Conservation (phyloP, 192 early-diverging fungal species). For the Umbelopsis ramanniana region DNA sequence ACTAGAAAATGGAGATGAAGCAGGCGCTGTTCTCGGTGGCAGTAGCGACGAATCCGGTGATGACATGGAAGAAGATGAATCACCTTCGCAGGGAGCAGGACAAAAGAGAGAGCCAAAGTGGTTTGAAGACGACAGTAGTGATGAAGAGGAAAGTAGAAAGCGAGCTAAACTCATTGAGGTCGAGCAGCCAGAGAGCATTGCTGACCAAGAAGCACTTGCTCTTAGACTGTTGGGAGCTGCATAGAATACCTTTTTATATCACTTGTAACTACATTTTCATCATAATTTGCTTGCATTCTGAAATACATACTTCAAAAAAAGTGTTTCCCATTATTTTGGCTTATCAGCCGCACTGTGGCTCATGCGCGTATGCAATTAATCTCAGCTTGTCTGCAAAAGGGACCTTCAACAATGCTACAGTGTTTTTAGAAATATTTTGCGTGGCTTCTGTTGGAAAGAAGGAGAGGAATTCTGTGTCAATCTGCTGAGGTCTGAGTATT, state of each 20-base stretch:
- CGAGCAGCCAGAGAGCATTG: slow-evolving; percentile 58
- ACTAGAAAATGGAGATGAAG: slow-evolving; percentile 26
- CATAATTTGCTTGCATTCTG: slow-evolving; percentile 5
- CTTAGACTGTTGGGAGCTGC: slow-evolving; percentile 50
- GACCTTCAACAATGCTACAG: too few relatives aligned
- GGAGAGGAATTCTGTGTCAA: background rate
- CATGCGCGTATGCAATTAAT: background rate
- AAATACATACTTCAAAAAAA: background rate
- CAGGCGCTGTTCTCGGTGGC: slow-evolving; percentile 32
- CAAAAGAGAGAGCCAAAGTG: slow-evolving; percentile 62
- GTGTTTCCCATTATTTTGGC: background rate
- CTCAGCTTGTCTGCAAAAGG: too few relatives aligned
- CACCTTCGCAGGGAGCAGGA: slow-evolving; percentile 69
- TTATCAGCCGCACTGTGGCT: slow-evolving; percentile 6
- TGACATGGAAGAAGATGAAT: slow-evolving; percentile 18
- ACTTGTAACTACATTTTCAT: slow-evolving; percentile 20
- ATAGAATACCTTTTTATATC: slow-evolving; percentile 20
- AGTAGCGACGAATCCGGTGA: slow-evolving; percentile 30
- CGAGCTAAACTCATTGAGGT: slow-evolving; percentile 53
- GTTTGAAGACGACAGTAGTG: slow-evolving; percentile 32
- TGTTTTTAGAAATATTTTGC: too few relatives aligned
- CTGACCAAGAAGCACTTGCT: slow-evolving; percentile 66
- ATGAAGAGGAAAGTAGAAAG: slow-evolving; percentile 49
- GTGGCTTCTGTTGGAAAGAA: background rate
- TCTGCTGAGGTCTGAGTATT: background rate